These are phyloP conservation scores for Eleusine indica DNA, from an alignment of 176 grass and related monocot genomes.

Conservation along the genomic window DNA sequence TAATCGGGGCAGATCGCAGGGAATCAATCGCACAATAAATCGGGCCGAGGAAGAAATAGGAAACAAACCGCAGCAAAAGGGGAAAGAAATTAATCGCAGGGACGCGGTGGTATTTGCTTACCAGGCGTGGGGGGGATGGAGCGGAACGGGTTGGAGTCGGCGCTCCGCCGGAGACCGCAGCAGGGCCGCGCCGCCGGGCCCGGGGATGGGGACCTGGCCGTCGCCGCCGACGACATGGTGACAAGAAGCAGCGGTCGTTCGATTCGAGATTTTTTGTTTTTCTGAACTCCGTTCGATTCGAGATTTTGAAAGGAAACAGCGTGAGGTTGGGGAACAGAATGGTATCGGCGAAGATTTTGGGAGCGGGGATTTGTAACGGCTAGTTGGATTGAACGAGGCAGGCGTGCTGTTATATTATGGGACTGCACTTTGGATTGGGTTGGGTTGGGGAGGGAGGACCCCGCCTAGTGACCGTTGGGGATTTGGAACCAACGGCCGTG, in stretches of 20 bases:
- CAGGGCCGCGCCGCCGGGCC: conserved; percentile 24
- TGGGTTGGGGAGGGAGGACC: background rate
- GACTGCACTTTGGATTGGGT: background rate
- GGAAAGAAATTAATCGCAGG: background rate
- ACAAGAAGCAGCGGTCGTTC: background rate
- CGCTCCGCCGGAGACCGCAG: conserved; percentile 43
- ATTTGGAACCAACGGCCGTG: background rate
- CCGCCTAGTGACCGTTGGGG: background rate
- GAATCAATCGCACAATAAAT: background rate
- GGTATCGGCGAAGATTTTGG: background rate
- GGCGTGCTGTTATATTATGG: background rate
- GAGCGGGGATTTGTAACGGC: conserved; percentile 10
- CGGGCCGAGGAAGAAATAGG: background rate
- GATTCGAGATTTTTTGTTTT: background rate
- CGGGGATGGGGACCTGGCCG: conserved; percentile 55
- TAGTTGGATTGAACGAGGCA: background rate
- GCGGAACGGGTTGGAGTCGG: conserved; percentile 52
- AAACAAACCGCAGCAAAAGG: background rate
- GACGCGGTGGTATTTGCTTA: background rate
- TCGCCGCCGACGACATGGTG: conserved; percentile 36
- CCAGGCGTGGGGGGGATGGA: background rate
- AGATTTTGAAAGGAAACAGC: background rate
- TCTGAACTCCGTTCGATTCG: background rate
- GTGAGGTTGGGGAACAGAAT: background rate
- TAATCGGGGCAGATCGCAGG: background rate